Conservation (phyloP, 306 rosid genomes). For the Fragaria vesca region DNA sequence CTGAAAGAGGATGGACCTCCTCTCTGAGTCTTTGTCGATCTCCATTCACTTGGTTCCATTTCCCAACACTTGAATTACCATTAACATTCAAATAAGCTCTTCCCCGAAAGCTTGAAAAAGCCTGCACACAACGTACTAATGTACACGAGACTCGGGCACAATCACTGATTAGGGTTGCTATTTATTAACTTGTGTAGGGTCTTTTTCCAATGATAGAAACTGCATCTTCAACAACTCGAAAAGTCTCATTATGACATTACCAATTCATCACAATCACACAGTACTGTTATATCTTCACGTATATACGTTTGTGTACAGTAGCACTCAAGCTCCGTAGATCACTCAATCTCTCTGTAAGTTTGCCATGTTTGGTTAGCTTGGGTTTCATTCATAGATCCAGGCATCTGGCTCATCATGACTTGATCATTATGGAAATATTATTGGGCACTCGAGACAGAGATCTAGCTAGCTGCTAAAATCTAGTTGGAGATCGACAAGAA, state of each 20-base stretch:
- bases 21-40: no score
- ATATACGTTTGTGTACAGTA: neutral
- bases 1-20: no score
- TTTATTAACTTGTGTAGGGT: conserved; percentile 1
- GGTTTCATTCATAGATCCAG: conserved; percentile 25
- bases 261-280: neutral
- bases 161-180: neutral
- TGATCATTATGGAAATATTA: conserved; percentile 30
- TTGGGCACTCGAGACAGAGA: neutral
- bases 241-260: conserved; percentile 35
- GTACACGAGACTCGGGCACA: neutral
- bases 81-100: neutral
- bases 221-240: conserved; percentile 64
- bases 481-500: neutral
- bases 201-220: conserved; percentile 46
- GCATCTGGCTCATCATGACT: conserved; percentile 21
- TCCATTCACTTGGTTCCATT: neutral
- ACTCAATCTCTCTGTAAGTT: conserved; percentile 28
- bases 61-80: neutral
- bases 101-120: neutral
- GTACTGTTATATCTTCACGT: neutral
- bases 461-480: neutral
- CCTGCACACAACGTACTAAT: neutral
- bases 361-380: conserved; percentile 34
- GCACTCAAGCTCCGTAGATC: neutral